Evolutionary conservation across 129 eudicot genomes (phyloP).

Genomic region (Arctium lappa): DNA sequence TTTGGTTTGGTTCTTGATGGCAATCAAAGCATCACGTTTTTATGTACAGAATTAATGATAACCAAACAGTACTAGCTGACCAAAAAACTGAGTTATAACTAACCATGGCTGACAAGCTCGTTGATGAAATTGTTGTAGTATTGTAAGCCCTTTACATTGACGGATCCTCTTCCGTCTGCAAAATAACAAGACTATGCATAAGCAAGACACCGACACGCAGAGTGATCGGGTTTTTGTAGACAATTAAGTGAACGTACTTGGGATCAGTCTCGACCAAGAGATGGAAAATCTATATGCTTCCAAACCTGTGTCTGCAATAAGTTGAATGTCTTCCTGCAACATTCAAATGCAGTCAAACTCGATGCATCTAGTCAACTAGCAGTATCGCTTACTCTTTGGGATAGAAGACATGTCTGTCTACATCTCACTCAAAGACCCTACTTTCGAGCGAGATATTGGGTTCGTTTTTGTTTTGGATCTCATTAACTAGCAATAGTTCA

Average conservation of each 20-base stretch:
- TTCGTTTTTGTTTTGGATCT: not conserved
- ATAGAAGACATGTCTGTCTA: not conserved
- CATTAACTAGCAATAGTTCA: not conserved
- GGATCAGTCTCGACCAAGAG: slow-evolving; percentile 88
- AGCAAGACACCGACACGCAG: not conserved
- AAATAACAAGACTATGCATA: not conserved
- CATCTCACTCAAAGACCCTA: not conserved
- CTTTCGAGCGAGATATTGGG: not conserved
- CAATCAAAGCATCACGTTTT: not conserved
- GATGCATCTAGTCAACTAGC: not conserved
- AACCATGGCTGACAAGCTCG: slow-evolving; percentile 62
- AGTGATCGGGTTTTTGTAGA: not conserved
- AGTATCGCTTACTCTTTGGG: not conserved
- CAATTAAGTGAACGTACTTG: slow-evolving; percentile 44
- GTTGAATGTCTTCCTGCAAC: slow-evolving; percentile 65
- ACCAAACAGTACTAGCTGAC: not conserved
- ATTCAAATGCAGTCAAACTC: not conserved
- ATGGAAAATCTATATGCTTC: slow-evolving; percentile 77
- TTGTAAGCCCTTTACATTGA: slow-evolving; percentile 55
- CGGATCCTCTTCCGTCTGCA: slow-evolving; percentile 70
- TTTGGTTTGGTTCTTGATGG: not conserved
- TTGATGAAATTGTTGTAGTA: slow-evolving; percentile 67
- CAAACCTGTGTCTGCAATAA: slow-evolving; percentile 59
- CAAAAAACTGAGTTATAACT: not conserved
- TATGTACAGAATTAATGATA: not conserved